A percentile compares a stretch with the other conserved stretches of the same genome.
Evolutionary conservation across 75 land plant genomes (phyloP).

Genomic region (Cupressus sempervirens): DNA sequence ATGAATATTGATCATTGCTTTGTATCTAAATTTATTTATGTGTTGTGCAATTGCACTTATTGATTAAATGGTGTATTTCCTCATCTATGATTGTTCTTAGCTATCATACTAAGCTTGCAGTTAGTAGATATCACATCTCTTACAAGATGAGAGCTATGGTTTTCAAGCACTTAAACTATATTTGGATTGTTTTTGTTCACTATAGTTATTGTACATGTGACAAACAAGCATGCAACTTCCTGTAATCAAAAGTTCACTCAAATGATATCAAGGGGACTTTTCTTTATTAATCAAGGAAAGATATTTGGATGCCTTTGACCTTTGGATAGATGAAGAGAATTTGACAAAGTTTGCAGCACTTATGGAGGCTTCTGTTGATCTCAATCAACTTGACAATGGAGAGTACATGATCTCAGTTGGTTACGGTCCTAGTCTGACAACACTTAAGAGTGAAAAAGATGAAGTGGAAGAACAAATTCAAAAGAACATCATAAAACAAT

Average conservation of each 20-base stretch:
- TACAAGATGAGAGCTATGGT: no score
- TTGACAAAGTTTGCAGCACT: conserved; percentile 77
- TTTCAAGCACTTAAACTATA: no score
- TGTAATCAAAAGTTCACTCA: conserved; percentile 52
- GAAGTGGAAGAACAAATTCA: no score
- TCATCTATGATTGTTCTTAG: background rate
- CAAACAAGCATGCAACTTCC: conserved; percentile 82
- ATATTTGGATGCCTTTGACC: conserved; percentile 42
- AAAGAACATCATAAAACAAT: no score
- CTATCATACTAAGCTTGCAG: background rate
- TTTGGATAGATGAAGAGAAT: conserved; percentile 63
- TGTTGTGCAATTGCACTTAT: background rate
- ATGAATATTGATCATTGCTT: background rate
- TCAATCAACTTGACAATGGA: conserved; percentile 90
- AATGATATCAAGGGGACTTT: conserved; percentile 72
- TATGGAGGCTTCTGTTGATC: conserved; percentile 83
- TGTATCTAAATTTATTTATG: background rate
- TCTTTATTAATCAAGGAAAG: conserved; percentile 52
- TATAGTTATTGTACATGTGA: no score
- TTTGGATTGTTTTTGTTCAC: no score
- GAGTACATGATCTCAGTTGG: no score
- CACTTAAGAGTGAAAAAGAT: no score
- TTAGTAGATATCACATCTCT: no score
- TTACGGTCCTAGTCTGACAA: no score
- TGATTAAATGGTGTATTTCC: background rate